Conservation (phyloP, 768 basidiomycete species). For the Strobilomyces confusus region DNA sequence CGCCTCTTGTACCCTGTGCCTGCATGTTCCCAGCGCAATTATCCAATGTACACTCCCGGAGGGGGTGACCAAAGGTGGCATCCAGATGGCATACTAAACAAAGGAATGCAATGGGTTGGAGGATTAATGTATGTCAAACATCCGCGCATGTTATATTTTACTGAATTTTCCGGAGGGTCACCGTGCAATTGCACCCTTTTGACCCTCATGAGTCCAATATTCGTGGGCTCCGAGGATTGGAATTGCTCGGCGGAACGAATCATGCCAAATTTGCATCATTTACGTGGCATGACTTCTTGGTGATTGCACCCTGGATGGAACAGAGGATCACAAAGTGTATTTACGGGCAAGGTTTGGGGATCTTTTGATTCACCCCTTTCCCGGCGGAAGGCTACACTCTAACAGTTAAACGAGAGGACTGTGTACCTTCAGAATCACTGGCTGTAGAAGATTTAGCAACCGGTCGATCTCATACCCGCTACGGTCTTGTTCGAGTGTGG, state of each 20-base stretch:
- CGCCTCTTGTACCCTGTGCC: constrained; percentile 57
- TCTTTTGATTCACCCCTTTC: constrained; percentile 23
- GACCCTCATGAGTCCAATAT: constrained; percentile 37
- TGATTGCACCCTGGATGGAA: constrained; percentile 79
- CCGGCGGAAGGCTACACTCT: neutral
- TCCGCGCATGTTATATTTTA: neutral
- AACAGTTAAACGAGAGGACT: neutral
- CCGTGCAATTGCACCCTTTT: constrained; percentile 52
- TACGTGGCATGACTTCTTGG: constrained; percentile 61
- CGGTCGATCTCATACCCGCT: neutral
- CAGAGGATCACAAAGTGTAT: constrained; percentile 60
- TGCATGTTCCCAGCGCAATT: constrained; percentile 49
- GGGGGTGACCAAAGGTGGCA: constrained; percentile 66
- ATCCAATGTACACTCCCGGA: constrained; percentile 71
- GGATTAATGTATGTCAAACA: constrained; percentile 52
- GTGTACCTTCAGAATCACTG: constrained; percentile 4
- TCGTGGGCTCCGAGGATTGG: constrained; percentile 43
- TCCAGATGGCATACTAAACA: constrained; percentile 48
- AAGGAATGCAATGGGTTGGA: constrained; percentile 71
- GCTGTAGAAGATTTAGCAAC: neutral
- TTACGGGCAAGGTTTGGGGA: constrained; percentile 69
- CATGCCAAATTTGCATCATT: constrained; percentile 67
- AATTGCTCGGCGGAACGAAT: constrained; percentile 44
- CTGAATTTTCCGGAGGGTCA: constrained; percentile 44
- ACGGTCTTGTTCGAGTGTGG: constrained; percentile 15